Evolutionary conservation across 345 rosid species (phyloP), one percentile per base, ranked within the genome.

Genomic region (Gossypium stocksii): DNA sequence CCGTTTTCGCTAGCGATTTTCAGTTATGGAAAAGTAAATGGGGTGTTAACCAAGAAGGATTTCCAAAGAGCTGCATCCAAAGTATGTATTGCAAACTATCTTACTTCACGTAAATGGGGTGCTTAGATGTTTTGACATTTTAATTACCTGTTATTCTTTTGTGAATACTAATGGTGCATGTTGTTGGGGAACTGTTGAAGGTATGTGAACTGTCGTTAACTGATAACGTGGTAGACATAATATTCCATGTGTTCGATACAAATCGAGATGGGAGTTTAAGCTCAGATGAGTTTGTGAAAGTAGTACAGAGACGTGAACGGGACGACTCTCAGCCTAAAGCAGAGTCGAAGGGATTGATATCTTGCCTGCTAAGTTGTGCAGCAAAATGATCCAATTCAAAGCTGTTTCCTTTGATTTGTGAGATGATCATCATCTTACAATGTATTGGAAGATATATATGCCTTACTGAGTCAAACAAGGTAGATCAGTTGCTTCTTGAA

Each of bases 11-110:
- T 88, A 62, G 95, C 93, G 53, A 83, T 90, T 57, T 89, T 90
- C 64, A 87, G 91, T 60, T 85, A 80, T 19, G 93, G 96, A 14
- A 82, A 85, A 82, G 82, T 80, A 16, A 89, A 78, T 66, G 90
- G 90, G 61, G 72, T 80, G 72, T 77, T 90, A 73, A 83, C 89
- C 2, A 88, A 80, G 69, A 84, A 68, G 57, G 96, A 90, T 74
- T 87, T 90, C 79, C 87, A 90, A 65, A 79, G 93, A 83, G 93
- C 93, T 48, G 88, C 96, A 63, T 83, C 89, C 20, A 83, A 87
- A 69, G 94, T 89, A 80, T 22, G 44, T 5, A 38, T 9, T 2
- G 58, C 59, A 29, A 25, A 7, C 44, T 1, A 2, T 8, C 49
- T 15, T 9, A 8, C 14, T 19, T 22, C 6, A 34, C 0, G 6